phyloP scores from a whole-genome alignment of 192 early-diverging fungal species.

The Coemansia erecta region DNA sequence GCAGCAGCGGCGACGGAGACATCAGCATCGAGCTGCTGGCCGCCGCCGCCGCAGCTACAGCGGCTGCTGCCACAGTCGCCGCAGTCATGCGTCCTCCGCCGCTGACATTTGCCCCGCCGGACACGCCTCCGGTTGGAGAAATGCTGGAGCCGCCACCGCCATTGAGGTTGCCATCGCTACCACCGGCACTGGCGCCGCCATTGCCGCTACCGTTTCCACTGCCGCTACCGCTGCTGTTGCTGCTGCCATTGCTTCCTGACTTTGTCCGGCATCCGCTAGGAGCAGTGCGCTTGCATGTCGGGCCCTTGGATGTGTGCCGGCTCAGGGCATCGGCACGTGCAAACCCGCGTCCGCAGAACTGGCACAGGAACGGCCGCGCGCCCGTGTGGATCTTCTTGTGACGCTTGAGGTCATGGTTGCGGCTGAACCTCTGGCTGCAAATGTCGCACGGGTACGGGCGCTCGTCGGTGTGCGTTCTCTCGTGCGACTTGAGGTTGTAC shows the following conservation, averaged over 20 bases:
- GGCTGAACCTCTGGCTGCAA: constrained; percentile 67
- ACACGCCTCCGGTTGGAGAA: too few species aligned
- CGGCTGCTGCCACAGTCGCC: neutral
- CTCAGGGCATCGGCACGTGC: constrained; percentile 49
- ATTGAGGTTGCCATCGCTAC: neutral
- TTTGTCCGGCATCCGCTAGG: constrained; percentile 9
- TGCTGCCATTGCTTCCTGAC: neutral
- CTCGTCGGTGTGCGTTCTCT: constrained; percentile 74
- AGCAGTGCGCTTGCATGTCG: constrained; percentile 48
- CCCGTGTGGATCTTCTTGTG: constrained; percentile 69
- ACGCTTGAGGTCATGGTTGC: constrained; percentile 77
- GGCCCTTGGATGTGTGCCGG: constrained; percentile 47
- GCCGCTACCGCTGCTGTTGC: neutral
- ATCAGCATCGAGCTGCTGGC: neutral
- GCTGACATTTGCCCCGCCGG: too few species aligned
- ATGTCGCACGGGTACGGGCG: constrained; percentile 65
- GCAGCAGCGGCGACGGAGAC: neutral
- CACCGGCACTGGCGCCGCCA: neutral
- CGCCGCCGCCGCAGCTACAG: neutral
- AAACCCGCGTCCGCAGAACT: constrained; percentile 52
- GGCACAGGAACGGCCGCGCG: constrained; percentile 60
- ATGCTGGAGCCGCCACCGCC: neutral
- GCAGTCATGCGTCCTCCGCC: neutral
- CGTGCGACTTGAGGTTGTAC: constrained; percentile 86
- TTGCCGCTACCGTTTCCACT: neutral